Conservation (phyloP, 805 yeast genomes). For the Blastobotrys robertii region DNA sequence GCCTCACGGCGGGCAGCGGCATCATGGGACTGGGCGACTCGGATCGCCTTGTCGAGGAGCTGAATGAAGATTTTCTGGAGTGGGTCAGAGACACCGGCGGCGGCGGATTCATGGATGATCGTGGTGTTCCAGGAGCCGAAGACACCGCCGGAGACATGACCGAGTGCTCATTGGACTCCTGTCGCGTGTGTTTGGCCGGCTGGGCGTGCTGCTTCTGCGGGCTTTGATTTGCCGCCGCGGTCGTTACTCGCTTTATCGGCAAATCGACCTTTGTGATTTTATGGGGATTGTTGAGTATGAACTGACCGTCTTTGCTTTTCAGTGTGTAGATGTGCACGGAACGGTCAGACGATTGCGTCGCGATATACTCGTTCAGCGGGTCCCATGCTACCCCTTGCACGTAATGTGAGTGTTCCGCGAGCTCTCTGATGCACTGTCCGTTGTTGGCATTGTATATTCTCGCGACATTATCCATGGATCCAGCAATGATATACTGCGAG, state of each 20-base stretch:
- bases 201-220: no score
- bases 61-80: constrained; percentile 36
- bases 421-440: constrained; percentile 49
- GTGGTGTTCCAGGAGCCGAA: constrained; percentile 9
- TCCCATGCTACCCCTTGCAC: constrained; percentile 98
- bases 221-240: no score
- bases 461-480: constrained; percentile 82
- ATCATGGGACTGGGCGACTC: constrained; percentile 28
- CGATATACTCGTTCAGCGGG: constrained; percentile 65
- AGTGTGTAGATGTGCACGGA: constrained; percentile 61
- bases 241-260: constrained; percentile 26
- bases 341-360: constrained; percentile 87
- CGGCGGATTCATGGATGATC: constrained; percentile 26
- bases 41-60: constrained; percentile 27
- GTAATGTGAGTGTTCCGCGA: constrained; percentile 73
- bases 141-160: background rate
- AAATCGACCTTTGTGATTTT: constrained; percentile 51
- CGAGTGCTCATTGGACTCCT: no score
- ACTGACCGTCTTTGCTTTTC: constrained; percentile 24
- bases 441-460: constrained; percentile 51
- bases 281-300: constrained; percentile 31
- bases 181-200: no score
- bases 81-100: constrained; percentile 22
- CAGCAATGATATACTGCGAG: constrained; percentile 64
- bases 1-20: constrained; percentile 41